Percentiles rank a stretch among this genome's conserved stretches.
These are phyloP conservation scores for Solanum acaule DNA, from an alignment of 257 asterid genomes.

Conservation along the genomic window DNA sequence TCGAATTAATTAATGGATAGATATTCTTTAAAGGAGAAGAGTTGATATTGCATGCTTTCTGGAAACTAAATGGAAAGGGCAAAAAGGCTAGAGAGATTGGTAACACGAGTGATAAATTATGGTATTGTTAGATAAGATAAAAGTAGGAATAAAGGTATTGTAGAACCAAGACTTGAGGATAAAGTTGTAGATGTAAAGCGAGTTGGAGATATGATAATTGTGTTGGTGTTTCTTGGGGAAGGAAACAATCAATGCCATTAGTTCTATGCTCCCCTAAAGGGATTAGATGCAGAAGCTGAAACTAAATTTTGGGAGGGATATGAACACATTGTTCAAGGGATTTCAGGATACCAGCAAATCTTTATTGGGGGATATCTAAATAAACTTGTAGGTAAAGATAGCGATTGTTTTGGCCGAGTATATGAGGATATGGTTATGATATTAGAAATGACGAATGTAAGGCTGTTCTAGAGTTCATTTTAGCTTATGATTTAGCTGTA, in stretches of 20 bases:
- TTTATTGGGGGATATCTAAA: background rate
- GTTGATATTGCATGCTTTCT: background rate
- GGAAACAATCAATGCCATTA: background rate
- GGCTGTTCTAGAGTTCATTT: background rate
- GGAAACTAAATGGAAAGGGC: background rate
- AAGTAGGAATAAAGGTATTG: background rate
- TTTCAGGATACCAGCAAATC: background rate
- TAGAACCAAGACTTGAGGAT: background rate
- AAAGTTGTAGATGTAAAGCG: background rate
- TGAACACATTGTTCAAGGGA: background rate
- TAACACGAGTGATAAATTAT: background rate
- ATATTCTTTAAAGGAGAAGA: background rate
- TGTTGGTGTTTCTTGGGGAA: background rate
- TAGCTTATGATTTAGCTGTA: background rate
- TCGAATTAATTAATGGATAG: background rate
- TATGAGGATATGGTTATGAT: background rate
- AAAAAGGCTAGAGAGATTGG: background rate
- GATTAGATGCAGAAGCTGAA: background rate
- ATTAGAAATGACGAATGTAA: background rate
- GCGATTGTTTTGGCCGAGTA: background rate
- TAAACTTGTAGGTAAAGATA: background rate
- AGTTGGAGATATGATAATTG: background rate
- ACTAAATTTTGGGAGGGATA: background rate
- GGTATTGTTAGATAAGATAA: background rate
- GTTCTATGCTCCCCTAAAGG: background rate